Percentiles rank a stretch among this genome's conserved stretches.
Evolutionary conservation across 2,329 filamentous ascomycete species (phyloP).

Genomic region (Pestalotiopsis sp.): DNA sequence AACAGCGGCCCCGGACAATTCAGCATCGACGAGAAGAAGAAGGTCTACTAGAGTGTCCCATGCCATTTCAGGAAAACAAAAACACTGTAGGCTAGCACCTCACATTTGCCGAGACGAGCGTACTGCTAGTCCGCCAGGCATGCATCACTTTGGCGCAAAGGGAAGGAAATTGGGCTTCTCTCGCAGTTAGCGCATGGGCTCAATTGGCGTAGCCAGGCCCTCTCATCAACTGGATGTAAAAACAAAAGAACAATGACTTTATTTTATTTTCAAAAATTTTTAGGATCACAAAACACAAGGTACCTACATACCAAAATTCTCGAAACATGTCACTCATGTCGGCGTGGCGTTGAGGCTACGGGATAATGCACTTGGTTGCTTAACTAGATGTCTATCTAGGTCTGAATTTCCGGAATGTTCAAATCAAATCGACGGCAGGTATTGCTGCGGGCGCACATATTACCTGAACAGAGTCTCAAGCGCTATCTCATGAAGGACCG

Average conservation of each 20-base stretch:
- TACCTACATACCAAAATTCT: background rate
- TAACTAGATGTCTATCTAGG: background rate
- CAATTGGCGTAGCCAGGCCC: slow-evolving; percentile 17
- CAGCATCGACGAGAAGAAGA: slow-evolving; percentile 99
- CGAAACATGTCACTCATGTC: background rate
- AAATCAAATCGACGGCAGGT: background rate
- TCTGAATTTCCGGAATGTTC: background rate
- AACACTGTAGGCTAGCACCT: background rate
- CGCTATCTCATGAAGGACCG: too few relatives aligned
- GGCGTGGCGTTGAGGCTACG: too few relatives aligned
- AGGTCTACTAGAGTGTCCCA: slow-evolving; percentile 77
- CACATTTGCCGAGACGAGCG: background rate
- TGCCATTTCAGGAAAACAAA: background rate
- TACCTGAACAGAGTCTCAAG: too few relatives aligned
- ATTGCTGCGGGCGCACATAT: background rate
- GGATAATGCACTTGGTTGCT: background rate
- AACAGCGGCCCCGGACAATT: slow-evolving; percentile 98
- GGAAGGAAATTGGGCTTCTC: slow-evolving; percentile 13
- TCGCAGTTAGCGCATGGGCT: slow-evolving; percentile 10
- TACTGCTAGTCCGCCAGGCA: background rate
- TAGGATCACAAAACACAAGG: slow-evolving; percentile 2
- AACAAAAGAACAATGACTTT: slow-evolving; percentile 1
- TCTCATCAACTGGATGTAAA: slow-evolving; percentile 10
- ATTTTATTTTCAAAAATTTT: background rate
- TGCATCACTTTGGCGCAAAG: slow-evolving; percentile 16